These are phyloP conservation scores for Solanum chmielewskii DNA, from an alignment of 257 asterid genomes.

Conservation along the genomic window DNA sequence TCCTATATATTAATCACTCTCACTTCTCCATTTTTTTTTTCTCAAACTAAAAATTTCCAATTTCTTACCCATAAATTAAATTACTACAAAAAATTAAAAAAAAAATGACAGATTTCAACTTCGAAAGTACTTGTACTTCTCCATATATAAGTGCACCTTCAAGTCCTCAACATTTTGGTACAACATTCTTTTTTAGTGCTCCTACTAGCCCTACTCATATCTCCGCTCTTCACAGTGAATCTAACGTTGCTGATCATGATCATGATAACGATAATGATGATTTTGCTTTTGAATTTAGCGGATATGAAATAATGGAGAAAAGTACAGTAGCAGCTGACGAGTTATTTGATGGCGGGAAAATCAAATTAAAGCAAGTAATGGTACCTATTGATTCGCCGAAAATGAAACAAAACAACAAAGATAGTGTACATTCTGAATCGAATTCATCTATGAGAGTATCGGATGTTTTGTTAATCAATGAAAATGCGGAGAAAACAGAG, in stretches of 20 bases:
- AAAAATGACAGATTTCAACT: constrained; percentile 16
- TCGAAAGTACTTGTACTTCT: constrained; percentile 39
- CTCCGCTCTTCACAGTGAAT: background rate
- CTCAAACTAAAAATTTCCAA: background rate
- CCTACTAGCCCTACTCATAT: constrained; percentile 43
- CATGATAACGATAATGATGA: constrained; percentile 14
- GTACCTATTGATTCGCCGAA: constrained; percentile 31
- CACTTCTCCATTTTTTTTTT: background rate
- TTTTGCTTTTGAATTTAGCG: constrained; percentile 73
- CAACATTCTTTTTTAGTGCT: constrained; percentile 42
- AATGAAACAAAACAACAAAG: constrained; percentile 24
- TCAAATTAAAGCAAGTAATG: constrained; percentile 17
- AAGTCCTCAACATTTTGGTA: constrained; percentile 35
- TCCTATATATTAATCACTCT: background rate
- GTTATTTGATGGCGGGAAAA: constrained; percentile 74
- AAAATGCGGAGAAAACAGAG: constrained; percentile 1
- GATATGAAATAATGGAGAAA: constrained; percentile 32
- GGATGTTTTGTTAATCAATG: constrained; percentile 19
- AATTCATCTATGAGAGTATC: constrained; percentile 34
- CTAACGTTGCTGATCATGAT: background rate
- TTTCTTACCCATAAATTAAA: background rate
- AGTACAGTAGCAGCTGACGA: constrained; percentile 75
- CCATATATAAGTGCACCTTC: constrained; percentile 59
- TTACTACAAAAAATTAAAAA: background rate
- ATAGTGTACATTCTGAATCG: constrained; percentile 1